phyloP scores from a whole-genome alignment of 2,329 filamentous ascomycete species.

The Lachnellula suecica region DNA sequence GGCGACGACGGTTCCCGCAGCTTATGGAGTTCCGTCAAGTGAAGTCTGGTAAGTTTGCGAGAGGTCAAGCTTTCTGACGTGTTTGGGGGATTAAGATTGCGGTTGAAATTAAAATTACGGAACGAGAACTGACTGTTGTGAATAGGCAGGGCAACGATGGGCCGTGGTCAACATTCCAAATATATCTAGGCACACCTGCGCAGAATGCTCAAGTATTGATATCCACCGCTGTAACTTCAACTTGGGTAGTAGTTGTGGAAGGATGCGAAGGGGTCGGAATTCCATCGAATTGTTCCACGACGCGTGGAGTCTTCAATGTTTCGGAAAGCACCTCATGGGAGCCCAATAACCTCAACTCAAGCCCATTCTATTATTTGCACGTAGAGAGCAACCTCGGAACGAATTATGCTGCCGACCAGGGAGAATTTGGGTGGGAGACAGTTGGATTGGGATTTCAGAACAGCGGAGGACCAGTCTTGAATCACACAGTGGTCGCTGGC shows the following conservation, averaged over 20 bases:
- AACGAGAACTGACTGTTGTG: background rate
- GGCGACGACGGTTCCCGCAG: constrained; percentile 5
- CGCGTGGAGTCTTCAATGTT: constrained; percentile 59
- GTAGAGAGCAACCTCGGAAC: constrained; percentile 34
- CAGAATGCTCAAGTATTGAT: constrained; percentile 41
- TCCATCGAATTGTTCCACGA: constrained; percentile 36
- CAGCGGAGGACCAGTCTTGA: constrained; percentile 22
- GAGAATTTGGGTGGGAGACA: constrained; percentile 9
- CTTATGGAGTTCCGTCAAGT: constrained; percentile 20
- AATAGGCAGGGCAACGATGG: constrained; percentile 62
- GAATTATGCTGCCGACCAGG: constrained; percentile 16
- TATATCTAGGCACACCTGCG: constrained; percentile 55
- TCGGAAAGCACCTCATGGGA: constrained; percentile 54
- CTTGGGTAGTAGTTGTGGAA: constrained; percentile 34
- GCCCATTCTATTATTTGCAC: constrained; percentile 35
- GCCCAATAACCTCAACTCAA: constrained; percentile 25
- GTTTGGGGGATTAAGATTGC: background rate
- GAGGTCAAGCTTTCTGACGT: too few relatives aligned
- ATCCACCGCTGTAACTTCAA: constrained; percentile 38
- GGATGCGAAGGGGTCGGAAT: constrained; percentile 30
- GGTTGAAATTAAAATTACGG: background rate
- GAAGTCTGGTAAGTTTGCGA: constrained; percentile 18
- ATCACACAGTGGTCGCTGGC: constrained; percentile 8
- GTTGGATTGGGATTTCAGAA: constrained; percentile 13
- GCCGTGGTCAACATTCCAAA: constrained; percentile 68